Conservation (phyloP, 495 filamentous ascomycete genomes). For the Neurospora sp. region DNA sequence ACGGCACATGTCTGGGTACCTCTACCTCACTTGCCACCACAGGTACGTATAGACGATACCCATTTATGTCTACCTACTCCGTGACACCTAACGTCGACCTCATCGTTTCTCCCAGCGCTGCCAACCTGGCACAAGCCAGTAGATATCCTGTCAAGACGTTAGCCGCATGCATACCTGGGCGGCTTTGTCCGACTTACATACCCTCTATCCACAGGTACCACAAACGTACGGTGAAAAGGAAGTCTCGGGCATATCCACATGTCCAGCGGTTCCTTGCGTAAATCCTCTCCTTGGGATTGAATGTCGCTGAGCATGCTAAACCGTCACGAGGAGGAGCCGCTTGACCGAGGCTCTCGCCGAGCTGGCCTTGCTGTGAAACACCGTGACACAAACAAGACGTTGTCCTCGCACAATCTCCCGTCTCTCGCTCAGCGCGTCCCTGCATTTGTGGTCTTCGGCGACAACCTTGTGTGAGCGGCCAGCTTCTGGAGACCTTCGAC, state of each 20-base stretch:
- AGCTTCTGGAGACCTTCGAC: slow-evolving; percentile 10
- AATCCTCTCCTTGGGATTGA: neutral
- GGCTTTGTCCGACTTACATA: neutral
- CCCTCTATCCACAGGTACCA: neutral
- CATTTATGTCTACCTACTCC: neutral
- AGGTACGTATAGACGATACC: neutral
- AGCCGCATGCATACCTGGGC: neutral
- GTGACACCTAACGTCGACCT: neutral
- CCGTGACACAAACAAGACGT: slow-evolving; percentile 6
- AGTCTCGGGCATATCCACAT: neutral
- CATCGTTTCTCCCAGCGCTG: neutral
- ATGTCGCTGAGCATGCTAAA: slow-evolving; percentile 2
- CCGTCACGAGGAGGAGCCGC: slow-evolving; percentile 7
- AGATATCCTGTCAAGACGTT: neutral
- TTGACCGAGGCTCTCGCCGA: slow-evolving; percentile 3
- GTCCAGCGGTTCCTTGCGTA: neutral
- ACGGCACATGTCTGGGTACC: neutral
- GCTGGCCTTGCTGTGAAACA: neutral
- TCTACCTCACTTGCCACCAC: neutral
- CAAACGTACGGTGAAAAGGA: neutral
- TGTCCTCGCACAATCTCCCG: slow-evolving; percentile 2
- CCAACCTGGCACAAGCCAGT: neutral
- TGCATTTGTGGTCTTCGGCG: slow-evolving; percentile 8
- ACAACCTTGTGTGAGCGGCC: slow-evolving; percentile 6
- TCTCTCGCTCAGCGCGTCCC: slow-evolving; percentile 4